Base-by-base conservation (phyloP, 352 stramenopile genomes). In the Globisporangium cylindrosporum region DNA sequence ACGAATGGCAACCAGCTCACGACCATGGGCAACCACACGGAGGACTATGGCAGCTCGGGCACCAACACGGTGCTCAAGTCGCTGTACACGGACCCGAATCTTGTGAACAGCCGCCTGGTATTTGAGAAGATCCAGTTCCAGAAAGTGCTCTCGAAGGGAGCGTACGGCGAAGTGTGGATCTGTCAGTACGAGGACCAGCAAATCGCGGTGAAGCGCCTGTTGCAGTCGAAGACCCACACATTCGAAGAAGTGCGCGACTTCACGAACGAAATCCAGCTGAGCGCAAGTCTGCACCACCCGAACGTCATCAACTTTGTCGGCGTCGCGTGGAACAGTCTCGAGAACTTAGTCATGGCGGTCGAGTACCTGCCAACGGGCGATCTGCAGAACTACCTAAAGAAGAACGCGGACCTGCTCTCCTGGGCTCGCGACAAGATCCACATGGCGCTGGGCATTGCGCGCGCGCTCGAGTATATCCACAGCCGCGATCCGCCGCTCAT, bases 121-220 rank as follows among this genome's bases (percentile, higher is more conserved):
- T 77, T 88, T 22, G 64, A 81, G 32, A 61, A 65, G 27, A 59
- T 80, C 41, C 12, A 48, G 38, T 72, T 67, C 10, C 74, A 73
- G 51, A 62, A 57, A 32, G 68, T 73, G 7, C 58, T 91, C 0
- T 75, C 76, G 0, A 72, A 73, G 27, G 82, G 80, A 4, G 80
- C 82, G 8, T 88, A 78, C 51, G 82, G 82, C 3, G 82, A 91
- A 41, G 79, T 91, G 2, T 89, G 79, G 79, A 62, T 74, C 20
- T 85, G 79, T 34, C 49, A 66, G 18, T 82, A 78, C 41, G 75
- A 79, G 29, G 70, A 71, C 36, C 65, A 74, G 7, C 68, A 67
- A 2, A 77, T 89, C 25, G 81, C 79, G 0, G 75, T 87, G 60
- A 89, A 89, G 62, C 74, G 76, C n/a, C 68, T 86, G 63, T 34